Conservation (phyloP, 331 rosid species). For the Malus hybrid region DNA sequence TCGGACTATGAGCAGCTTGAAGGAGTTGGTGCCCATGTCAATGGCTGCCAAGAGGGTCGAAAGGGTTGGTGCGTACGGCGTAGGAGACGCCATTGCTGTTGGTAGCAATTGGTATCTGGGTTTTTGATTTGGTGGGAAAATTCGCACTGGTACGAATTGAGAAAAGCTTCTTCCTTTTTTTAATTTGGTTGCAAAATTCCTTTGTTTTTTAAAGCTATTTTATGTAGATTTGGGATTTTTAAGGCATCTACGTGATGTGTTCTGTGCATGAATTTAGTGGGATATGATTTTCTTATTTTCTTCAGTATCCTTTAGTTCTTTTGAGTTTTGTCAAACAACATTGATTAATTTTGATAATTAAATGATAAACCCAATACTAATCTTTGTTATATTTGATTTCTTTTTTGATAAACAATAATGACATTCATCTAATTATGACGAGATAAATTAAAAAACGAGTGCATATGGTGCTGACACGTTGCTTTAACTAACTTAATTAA, state of each 20-base stretch:
- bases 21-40: constrained; percentile 42
- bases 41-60: constrained; percentile 27
- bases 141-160: background rate
- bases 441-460: too few relatives aligned
- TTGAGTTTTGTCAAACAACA: background rate
- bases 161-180: background rate
- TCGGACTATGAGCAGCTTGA: constrained; percentile 26
- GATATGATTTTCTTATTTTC: background rate
- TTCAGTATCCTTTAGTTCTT: too few relatives aligned
- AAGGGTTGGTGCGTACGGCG: background rate
- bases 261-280: background rate
- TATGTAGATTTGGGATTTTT: background rate
- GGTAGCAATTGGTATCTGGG: background rate
- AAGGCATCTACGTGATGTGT: too few relatives aligned
- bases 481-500: too few relatives aligned
- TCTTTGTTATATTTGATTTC: too few relatives aligned
- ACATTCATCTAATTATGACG: too few relatives aligned
- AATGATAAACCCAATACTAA: background rate
- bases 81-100: constrained; percentile 2
- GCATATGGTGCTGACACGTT: accelerated
- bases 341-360: background rate
- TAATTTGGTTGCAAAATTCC: background rate
- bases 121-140: background rate
- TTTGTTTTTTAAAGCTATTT: background rate
- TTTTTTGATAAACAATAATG: too few relatives aligned